These are phyloP conservation scores for Vickermania ingenoplastis DNA, from an alignment of 208 protist genomes.

Conservation along the genomic window DNA sequence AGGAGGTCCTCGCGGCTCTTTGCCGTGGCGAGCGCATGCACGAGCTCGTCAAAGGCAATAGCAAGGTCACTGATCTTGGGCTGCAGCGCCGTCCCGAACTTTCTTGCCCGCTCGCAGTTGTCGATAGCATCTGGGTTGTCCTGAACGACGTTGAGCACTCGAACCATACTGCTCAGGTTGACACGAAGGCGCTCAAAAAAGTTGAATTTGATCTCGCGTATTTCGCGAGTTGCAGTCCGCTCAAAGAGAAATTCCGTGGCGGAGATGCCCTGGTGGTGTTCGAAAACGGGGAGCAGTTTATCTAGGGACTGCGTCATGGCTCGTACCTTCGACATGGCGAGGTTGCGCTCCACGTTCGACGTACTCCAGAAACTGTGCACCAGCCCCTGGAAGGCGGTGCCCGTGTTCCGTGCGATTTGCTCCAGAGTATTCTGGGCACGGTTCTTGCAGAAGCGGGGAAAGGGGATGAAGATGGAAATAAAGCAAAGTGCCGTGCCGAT, in stretches of 20 bases:
- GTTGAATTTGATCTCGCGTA: conserved; percentile 49
- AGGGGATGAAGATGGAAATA: conserved; percentile 64
- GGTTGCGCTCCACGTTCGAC: conserved; percentile 77
- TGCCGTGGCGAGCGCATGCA: conserved; percentile 36
- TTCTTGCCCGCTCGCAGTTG: conserved; percentile 52
- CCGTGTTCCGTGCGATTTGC: conserved; percentile 49
- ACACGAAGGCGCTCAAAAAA: conserved; percentile 58
- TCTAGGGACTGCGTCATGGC: conserved; percentile 63
- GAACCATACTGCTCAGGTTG: conserved; percentile 71
- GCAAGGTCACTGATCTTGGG: conserved; percentile 47
- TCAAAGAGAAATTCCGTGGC: conserved; percentile 83
- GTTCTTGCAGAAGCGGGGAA: conserved; percentile 65
- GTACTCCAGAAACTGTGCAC: conserved; percentile 79
- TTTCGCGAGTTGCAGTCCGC: conserved; percentile 41
- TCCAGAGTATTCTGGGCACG: conserved; percentile 38
- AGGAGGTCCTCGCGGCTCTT: conserved; percentile 32
- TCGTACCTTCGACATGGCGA: conserved; percentile 75
- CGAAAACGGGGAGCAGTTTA: conserved; percentile 37
- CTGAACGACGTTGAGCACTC: conserved; percentile 78
- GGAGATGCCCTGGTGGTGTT: conserved; percentile 55
- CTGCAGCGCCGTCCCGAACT: conserved; percentile 50
- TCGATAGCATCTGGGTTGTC: conserved; percentile 56
- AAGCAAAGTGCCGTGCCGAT: conserved; percentile 68
- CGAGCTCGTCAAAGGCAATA: conserved; percentile 50
- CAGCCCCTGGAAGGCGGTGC: conserved; percentile 56